Percentiles rank a stretch among this genome's conserved stretches.
Evolutionary conservation across 2,329 filamentous ascomycete genomes (phyloP).

Genomic region (Nemania diffusa): DNA sequence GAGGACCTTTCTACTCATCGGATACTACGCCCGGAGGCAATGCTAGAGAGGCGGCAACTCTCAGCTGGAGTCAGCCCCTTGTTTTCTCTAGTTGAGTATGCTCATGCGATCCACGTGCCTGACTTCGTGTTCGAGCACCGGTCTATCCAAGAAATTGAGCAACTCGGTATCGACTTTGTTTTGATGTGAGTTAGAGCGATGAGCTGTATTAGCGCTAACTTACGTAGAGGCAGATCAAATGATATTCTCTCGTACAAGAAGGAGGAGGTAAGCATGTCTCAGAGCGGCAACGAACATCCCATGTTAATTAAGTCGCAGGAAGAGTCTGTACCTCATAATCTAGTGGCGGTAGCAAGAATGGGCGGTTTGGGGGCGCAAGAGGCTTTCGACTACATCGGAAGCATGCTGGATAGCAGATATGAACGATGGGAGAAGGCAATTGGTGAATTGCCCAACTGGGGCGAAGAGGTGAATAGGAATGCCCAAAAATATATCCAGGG

Average conservation of each 20-base stretch:
- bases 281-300: background rate
- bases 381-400: conserved; percentile 30
- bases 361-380: conserved; percentile 30
- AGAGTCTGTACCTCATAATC: conserved; percentile 34
- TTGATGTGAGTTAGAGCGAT: conserved; percentile 14
- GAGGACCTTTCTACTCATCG: conserved; percentile 18
- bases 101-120: conserved; percentile 22
- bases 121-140: conserved; percentile 33
- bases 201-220: background rate
- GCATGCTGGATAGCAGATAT: conserved; percentile 29
- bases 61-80: conserved; percentile 29
- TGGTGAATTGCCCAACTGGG: conserved; percentile 23
- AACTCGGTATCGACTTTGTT: conserved; percentile 23
- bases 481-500: conserved; percentile 25
- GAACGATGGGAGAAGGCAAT: conserved; percentile 28
- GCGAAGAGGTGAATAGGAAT: conserved; percentile 10
- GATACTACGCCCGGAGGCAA: conserved; percentile 20
- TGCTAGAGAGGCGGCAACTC: conserved; percentile 27
- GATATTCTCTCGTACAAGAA: conserved; percentile 35
- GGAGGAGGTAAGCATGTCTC: conserved; percentile 28
- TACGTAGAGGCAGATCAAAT: conserved; percentile 23
- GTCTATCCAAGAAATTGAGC: conserved; percentile 24
- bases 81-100: conserved; percentile 32
- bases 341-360: conserved; percentile 32
- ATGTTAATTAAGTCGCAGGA: conserved; percentile 2